These are phyloP conservation scores for Aspergillus flavus DNA, from an alignment of 2,329 filamentous ascomycete genomes.

Conservation along the genomic window DNA sequence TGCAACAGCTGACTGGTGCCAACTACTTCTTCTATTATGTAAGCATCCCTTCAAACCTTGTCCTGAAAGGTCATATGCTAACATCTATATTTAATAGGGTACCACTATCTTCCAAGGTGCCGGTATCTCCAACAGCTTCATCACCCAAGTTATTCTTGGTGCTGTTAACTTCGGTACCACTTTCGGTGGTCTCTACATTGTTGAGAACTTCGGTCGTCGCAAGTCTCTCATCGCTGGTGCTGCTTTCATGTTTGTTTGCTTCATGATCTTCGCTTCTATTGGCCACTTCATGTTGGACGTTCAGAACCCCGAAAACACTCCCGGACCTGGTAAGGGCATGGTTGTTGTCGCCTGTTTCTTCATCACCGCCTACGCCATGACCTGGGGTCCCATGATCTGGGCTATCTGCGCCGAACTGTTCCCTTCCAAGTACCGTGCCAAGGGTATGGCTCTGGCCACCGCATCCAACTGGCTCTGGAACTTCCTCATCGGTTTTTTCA, in stretches of 20 bases:
- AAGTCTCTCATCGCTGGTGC: slow-evolving; percentile 68
- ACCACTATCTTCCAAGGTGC: slow-evolving; percentile 61
- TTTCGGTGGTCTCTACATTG: slow-evolving; percentile 68
- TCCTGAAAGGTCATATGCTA: slow-evolving; percentile 8
- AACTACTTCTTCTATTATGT: slow-evolving; percentile 60
- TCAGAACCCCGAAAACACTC: slow-evolving; percentile 45
- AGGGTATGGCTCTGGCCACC: slow-evolving; percentile 78
- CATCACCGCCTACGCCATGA: slow-evolving; percentile 68
- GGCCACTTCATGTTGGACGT: slow-evolving; percentile 49
- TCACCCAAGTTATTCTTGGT: slow-evolving; percentile 65
- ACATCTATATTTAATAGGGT: slow-evolving; percentile 33
- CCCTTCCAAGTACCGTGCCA: slow-evolving; percentile 60
- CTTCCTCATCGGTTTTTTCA: slow-evolving; percentile 75
- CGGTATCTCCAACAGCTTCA: slow-evolving; percentile 65
- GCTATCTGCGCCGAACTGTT: slow-evolving; percentile 49
- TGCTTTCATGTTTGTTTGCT: slow-evolving; percentile 66
- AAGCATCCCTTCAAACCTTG: slow-evolving; percentile 4
- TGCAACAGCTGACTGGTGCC: slow-evolving; percentile 50
- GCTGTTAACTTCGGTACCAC: slow-evolving; percentile 70
- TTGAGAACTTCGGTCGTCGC: slow-evolving; percentile 69
- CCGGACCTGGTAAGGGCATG: slow-evolving; percentile 64
- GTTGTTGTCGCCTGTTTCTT: slow-evolving; percentile 73
- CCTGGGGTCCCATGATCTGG: slow-evolving; percentile 66
- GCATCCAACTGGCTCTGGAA: slow-evolving; percentile 77
- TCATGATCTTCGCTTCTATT: slow-evolving; percentile 65